Conservation (phyloP, 2,329 filamentous ascomycete species). For the Xylariaceae sp. region DNA sequence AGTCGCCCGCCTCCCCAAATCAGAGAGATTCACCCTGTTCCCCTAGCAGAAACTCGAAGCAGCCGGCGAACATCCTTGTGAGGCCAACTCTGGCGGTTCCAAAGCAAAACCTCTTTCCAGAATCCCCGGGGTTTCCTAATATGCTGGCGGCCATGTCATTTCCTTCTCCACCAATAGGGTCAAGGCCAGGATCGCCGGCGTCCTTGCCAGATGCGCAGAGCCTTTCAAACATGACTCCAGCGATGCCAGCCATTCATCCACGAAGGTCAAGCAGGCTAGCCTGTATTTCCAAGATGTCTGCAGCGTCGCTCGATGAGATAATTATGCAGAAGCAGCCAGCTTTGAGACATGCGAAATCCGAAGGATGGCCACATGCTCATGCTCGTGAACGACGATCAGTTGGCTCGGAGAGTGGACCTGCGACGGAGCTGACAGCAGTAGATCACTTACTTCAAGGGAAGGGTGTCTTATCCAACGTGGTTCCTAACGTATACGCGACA, state of each 20-base stretch:
- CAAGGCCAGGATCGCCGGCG: constrained; percentile 22
- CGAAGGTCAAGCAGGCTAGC: constrained; percentile 24
- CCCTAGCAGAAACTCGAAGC: neutral
- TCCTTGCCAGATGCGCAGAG: constrained; percentile 6
- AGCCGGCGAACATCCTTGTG: constrained; percentile 11
- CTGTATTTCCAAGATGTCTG: constrained; percentile 12
- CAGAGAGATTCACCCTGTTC: neutral
- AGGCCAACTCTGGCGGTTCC: constrained; percentile 19
- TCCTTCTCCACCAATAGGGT: constrained; percentile 25
- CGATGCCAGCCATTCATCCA: constrained; percentile 13
- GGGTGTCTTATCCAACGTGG: neutral
- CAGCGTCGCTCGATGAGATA: constrained; percentile 24
- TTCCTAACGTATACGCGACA: neutral
- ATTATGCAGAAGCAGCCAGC: constrained; percentile 18
- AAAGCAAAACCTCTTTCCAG: constrained; percentile 18
- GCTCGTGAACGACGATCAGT: too few species aligned
- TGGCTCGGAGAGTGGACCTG: too few species aligned
- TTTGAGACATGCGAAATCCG: neutral
- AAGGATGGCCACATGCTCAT: neutral
- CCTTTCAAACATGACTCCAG: neutral
- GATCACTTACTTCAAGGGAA: too few species aligned
- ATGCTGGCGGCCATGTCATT: constrained; percentile 30
- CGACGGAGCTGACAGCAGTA: too few species aligned
- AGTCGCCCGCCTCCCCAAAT: neutral
- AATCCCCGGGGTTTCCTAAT: constrained; percentile 31